Base-by-base conservation (phyloP, 2,329 filamentous ascomycete species). In the Mycosphaerella arachidis region DNA sequence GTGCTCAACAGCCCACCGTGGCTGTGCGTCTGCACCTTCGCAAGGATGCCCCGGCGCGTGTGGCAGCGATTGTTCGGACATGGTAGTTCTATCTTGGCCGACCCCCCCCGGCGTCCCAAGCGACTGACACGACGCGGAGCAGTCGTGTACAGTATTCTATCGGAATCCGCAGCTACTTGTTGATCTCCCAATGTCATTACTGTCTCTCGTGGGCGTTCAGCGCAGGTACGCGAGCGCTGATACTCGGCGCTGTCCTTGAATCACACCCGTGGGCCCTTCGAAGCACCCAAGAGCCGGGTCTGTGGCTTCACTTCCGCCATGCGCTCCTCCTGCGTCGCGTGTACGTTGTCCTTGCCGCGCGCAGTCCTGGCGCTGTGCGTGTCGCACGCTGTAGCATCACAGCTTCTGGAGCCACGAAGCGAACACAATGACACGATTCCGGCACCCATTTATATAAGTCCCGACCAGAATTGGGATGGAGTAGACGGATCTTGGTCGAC, bases 401-500 rank as follows among this genome's bases (percentile, higher is more conserved):
- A 37, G 16, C 57, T 70, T 16, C 53, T 61, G 8, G 43, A 62
- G 3, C 56, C 60, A 30, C 57, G 63, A 27, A 59, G 60, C 31
- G 60, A 52, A 35, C 58, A 62, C 37, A 56, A 27, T 27, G 57
- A 57, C 10, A 56, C 64, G 9, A 53, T 64, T n/a, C 60, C 65
- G 18, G 65, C 67, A 4, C 68, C 73, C 4, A 63, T 74, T 16
- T 63, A 63, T 20, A 61, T 73, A 50, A 56, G 59, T 16, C 70
- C 73, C 1, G 67, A 69, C 53, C 62, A 71, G 61, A 68, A 69
- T 51, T 74, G 68, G 84, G 80, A 83, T 62, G 86, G 86, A 52
- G 79, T 83, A 64, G 87, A 90, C 70, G 88, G 88, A 9, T 81
- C 81, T 63, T 92, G 89, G 89, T 91, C 88, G 16, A 84, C 87